These are phyloP conservation scores for Neurospora sp. DNA, from an alignment of 2,329 filamentous ascomycete species.

Conservation along the genomic window DNA sequence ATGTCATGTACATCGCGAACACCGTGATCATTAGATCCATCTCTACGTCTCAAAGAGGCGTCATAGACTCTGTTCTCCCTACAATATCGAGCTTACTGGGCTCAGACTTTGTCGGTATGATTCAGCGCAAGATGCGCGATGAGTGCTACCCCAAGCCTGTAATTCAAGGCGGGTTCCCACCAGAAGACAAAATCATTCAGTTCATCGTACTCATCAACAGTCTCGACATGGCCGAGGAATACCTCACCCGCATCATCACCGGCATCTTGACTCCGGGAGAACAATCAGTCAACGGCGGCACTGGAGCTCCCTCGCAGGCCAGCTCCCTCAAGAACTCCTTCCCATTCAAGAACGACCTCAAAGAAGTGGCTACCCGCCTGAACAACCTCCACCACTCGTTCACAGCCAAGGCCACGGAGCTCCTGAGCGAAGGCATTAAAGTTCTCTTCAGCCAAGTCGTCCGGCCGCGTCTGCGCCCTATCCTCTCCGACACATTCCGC, in stretches of 20 bases:
- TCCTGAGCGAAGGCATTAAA: conserved; percentile 73
- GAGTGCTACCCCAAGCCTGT: conserved; percentile 80
- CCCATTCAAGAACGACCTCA: conserved; percentile 67
- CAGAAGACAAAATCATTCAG: conserved; percentile 76
- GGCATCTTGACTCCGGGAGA: conserved; percentile 45
- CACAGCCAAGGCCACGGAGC: conserved; percentile 65
- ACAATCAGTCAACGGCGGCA: conserved; percentile 24
- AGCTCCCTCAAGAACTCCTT: conserved; percentile 55
- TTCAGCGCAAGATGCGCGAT: conserved; percentile 94
- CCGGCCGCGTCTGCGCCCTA: conserved; percentile 71
- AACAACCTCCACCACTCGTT: conserved; percentile 63
- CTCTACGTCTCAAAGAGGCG: conserved; percentile 71
- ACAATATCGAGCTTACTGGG: conserved; percentile 71
- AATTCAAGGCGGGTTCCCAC: conserved; percentile 70
- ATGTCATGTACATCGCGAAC: conserved; percentile 99
- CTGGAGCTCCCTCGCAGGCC: conserved; percentile 23
- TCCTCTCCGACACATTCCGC: conserved; percentile 80
- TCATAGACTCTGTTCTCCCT: conserved; percentile 69
- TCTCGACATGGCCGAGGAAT: conserved; percentile 84
- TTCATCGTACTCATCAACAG: conserved; percentile 96
- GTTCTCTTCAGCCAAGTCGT: conserved; percentile 84
- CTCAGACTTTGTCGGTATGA: conserved; percentile 90
- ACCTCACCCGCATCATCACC: conserved; percentile 75
- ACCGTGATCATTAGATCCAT: conserved; percentile 79
- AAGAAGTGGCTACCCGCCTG: conserved; percentile 58